These are phyloP conservation scores for Sphaerosporella brunnea DNA, from an alignment of 495 filamentous ascomycete genomes.

Conservation along the genomic window DNA sequence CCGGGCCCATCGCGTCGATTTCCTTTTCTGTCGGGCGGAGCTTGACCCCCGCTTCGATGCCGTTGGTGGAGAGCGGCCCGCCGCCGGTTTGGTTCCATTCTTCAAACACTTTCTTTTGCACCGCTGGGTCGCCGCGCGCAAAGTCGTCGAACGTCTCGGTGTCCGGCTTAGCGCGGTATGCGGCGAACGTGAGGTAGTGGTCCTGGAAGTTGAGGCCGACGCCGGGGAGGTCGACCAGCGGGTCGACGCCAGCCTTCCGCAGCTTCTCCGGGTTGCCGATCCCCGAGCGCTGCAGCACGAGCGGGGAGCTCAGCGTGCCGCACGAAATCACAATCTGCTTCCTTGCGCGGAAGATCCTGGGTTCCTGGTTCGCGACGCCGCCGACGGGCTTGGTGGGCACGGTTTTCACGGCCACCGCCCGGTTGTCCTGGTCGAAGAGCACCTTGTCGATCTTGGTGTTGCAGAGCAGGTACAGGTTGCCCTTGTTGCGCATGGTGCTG, in stretches of 20 bases:
- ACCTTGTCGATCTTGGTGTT: conserved; percentile 74
- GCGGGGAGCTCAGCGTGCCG: conserved; percentile 60
- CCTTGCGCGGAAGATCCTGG: conserved; percentile 46
- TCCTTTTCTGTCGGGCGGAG: conserved; percentile 55
- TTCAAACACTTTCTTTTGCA: conserved; percentile 49
- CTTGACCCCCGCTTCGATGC: conserved; percentile 71
- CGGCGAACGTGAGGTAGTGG: conserved; percentile 66
- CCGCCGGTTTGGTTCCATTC: conserved; percentile 69
- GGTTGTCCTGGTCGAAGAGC: conserved; percentile 53
- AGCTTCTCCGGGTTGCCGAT: conserved; percentile 51
- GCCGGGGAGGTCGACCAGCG: conserved; percentile 59
- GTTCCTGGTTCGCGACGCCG: conserved; percentile 21
- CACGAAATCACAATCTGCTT: conserved; percentile 67
- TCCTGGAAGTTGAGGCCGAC: conserved; percentile 75
- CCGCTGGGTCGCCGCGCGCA: conserved; percentile 50
- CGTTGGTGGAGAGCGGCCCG: conserved; percentile 64
- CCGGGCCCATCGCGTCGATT: conserved; percentile 46
- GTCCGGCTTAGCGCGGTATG: conserved; percentile 57
- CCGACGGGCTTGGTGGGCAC: conserved; percentile 38
- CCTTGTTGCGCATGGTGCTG: conserved; percentile 44
- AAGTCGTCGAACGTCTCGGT: conserved; percentile 71
- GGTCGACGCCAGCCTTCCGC: conserved; percentile 48
- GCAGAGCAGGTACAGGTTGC: conserved; percentile 56
- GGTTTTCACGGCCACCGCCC: conserved; percentile 44
- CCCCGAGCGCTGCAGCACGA: conserved; percentile 48